Evolutionary conservation across 2,329 filamentous ascomycete genomes (phyloP).

Genomic region (Aspergillus niger): DNA sequence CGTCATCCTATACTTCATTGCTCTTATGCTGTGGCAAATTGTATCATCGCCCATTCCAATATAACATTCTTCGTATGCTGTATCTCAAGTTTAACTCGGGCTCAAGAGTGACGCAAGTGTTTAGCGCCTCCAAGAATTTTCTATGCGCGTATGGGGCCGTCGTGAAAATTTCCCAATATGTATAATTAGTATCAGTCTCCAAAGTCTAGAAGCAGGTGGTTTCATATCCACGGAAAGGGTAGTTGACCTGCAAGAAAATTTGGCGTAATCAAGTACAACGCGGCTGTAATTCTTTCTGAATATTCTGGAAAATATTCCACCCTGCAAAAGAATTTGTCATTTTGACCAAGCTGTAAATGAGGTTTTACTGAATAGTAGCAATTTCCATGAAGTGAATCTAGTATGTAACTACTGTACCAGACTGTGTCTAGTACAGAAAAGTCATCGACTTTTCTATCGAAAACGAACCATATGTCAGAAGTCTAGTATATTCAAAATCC

Average conservation of each 20-base stretch:
- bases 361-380: background rate
- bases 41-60: background rate
- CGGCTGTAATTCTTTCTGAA: background rate
- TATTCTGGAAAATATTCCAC: background rate
- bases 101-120: background rate
- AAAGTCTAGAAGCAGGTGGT: background rate
- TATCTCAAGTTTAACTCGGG: background rate
- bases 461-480: background rate
- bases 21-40: background rate
- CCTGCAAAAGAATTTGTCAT: background rate
- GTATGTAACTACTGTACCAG: background rate
- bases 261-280: background rate
- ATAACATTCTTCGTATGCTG: background rate
- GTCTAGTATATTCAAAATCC: background rate
- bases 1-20: background rate
- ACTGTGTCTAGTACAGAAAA: background rate
- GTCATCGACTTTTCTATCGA: background rate
- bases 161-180: background rate
- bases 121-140: background rate
- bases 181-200: background rate
- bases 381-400: background rate
- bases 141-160: background rate
- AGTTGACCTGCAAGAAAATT: background rate
- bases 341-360: background rate
- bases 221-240: background rate